Conservation (phyloP, 2,329 filamentous ascomycete species). For the Dactylonectria macrodidyma region DNA sequence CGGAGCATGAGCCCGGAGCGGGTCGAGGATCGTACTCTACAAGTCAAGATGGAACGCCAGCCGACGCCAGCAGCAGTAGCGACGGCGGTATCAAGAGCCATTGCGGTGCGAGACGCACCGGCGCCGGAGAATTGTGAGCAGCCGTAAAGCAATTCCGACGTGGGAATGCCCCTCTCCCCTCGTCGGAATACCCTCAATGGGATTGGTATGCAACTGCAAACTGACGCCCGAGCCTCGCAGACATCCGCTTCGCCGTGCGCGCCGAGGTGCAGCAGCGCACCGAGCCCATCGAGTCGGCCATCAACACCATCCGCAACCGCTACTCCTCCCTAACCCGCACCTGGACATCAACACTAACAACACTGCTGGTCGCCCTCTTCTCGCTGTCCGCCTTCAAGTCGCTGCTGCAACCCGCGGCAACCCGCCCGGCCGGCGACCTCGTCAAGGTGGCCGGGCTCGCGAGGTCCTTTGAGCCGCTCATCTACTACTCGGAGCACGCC, state of each 20-base stretch:
- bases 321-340: conserved; percentile 76
- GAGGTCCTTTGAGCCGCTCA: conserved; percentile 92
- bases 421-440: conserved; percentile 71
- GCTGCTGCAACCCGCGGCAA: conserved; percentile 76
- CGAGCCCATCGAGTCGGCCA: conserved; percentile 83
- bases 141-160: not conserved
- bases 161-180: not conserved
- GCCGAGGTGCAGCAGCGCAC: conserved; percentile 91
- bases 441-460: conserved; percentile 93
- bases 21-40: conserved; percentile 57
- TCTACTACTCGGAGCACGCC: conserved; percentile 94
- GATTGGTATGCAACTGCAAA: too few species aligned
- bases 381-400: conserved; percentile 76
- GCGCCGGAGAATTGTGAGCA: conserved; percentile 67
- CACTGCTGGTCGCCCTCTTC: conserved; percentile 73
- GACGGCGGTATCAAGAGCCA: conserved; percentile 24
- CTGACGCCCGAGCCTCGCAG: conserved; percentile 58
- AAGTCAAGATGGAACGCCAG: conserved; percentile 49
- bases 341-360: conserved; percentile 76
- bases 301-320: conserved; percentile 74
- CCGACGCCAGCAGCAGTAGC: conserved; percentile 40
- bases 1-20: conserved; percentile 63
- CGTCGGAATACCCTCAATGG: too few species aligned
- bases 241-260: conserved; percentile 89
- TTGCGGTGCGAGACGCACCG: conserved; percentile 42